Evolutionary conservation across 257 asterid species (phyloP).

Genomic region (Vinca minor): DNA sequence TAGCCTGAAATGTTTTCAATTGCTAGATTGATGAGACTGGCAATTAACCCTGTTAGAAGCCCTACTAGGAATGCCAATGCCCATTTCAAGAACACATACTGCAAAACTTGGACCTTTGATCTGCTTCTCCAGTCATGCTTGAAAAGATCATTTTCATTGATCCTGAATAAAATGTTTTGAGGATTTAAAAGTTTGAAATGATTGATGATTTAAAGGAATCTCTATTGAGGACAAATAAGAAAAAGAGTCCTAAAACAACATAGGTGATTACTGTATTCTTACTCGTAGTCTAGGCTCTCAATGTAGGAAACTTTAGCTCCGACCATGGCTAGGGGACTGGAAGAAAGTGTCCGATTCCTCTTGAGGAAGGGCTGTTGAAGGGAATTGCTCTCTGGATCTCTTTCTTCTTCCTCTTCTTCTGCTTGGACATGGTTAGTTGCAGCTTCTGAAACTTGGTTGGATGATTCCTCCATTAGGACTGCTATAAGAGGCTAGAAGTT

Average conservation of each 20-base stretch:
- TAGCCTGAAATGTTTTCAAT: conserved; percentile 82
- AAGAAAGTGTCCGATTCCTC: conserved; percentile 46
- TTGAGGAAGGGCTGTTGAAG: conserved; percentile 63
- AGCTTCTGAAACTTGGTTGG: conserved; percentile 20
- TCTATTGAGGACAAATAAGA: not conserved
- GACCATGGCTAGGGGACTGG: conserved; percentile 55
- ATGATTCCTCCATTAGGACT: conserved; percentile 28
- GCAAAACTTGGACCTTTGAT: conserved; percentile 60
- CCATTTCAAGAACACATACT: conserved; percentile 72
- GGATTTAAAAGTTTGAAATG: conserved; percentile 1
- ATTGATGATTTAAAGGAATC: not conserved
- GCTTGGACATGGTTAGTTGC: not conserved
- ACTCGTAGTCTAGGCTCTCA: conserved; percentile 96
- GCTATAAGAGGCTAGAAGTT: not conserved
- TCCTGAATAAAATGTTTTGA: conserved; percentile 35
- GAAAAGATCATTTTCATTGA: conserved; percentile 84
- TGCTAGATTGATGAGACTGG: conserved; percentile 77
- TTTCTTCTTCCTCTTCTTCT: conserved; percentile 27
- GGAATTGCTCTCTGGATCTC: conserved; percentile 55
- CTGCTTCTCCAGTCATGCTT: conserved; percentile 97
- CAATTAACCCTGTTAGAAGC: conserved; percentile 69
- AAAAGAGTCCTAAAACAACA: not conserved
- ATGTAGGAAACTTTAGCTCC: conserved; percentile 80
- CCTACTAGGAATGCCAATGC: conserved; percentile 72
- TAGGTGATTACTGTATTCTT: conserved; percentile 23